phyloP scores from a whole-genome alignment of 2,329 filamentous ascomycete genomes.

The Fusarium mundagurra region DNA sequence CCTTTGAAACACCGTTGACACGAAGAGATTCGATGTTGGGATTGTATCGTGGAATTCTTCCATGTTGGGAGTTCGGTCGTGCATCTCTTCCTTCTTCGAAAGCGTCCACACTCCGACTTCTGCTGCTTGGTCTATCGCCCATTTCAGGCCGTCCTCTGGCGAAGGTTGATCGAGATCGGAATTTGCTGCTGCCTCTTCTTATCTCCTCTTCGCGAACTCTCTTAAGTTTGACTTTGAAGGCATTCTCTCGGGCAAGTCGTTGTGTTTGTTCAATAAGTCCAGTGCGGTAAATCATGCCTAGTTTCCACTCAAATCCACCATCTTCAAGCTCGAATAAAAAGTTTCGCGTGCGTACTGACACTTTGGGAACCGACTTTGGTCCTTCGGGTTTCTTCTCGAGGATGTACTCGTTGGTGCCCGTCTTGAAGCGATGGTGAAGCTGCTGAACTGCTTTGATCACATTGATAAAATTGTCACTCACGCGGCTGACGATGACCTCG shows the following conservation, averaged over 20 bases:
- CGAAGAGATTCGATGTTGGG: slow-evolving; percentile 73
- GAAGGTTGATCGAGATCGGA: slow-evolving; percentile 65
- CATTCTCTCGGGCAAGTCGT: slow-evolving; percentile 87
- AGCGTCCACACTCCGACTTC: slow-evolving; percentile 67
- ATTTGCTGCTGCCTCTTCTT: slow-evolving; percentile 61
- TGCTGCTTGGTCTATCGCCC: slow-evolving; percentile 49
- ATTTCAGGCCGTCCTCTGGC: slow-evolving; percentile 48
- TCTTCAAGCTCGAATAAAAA: slow-evolving; percentile 94
- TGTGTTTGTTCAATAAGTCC: slow-evolving; percentile 91
- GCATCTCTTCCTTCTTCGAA: slow-evolving; percentile 45
- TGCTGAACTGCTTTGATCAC: slow-evolving; percentile 87
- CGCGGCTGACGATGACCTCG: slow-evolving; percentile 86
- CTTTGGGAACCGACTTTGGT: slow-evolving; percentile 85
- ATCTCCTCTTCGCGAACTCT: slow-evolving; percentile 79
- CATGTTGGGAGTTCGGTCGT: slow-evolving; percentile 46
- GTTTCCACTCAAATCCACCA: slow-evolving; percentile 96
- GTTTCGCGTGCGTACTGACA: slow-evolving; percentile 83
- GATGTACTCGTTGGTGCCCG: slow-evolving; percentile 87
- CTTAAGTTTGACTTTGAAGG: slow-evolving; percentile 87
- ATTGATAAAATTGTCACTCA: slow-evolving; percentile 95
- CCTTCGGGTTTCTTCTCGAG: slow-evolving; percentile 85
- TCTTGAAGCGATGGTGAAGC: slow-evolving; percentile 91
- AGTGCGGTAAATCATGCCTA: slow-evolving; percentile 91
- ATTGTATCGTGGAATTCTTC: slow-evolving; percentile 74
- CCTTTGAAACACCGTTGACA: slow-evolving; percentile 76